These are phyloP conservation scores for Mallotus nudiflorus DNA, from an alignment of 345 rosid genomes.

Conservation along the genomic window DNA sequence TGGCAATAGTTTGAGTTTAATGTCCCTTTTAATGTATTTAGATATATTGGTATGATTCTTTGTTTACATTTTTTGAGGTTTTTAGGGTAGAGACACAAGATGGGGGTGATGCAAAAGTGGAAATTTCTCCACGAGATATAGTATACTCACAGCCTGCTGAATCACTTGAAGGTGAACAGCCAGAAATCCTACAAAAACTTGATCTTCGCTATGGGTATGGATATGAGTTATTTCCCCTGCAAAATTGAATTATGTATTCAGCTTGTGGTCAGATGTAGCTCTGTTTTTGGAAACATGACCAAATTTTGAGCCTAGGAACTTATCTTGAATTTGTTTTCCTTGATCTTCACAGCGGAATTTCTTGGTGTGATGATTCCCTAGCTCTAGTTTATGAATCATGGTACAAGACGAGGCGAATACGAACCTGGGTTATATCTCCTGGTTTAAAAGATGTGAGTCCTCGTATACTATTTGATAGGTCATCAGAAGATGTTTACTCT, in stretches of 20 bases:
- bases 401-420: constrained; percentile 87
- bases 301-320: background rate
- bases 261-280: constrained; percentile 11
- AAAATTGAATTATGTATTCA: background rate
- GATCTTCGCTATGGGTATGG: constrained; percentile 96
- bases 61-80: constrained; percentile 28
- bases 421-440: constrained; percentile 92
- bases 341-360: constrained; percentile 64
- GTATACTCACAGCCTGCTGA: constrained; percentile 75
- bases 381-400: constrained; percentile 95
- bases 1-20: background rate
- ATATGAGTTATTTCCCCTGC: too few relatives aligned
- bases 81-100: constrained; percentile 98
- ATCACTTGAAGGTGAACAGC: constrained; percentile 68
- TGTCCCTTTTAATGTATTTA: background rate
- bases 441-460: constrained; percentile 65
- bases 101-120: constrained; percentile 93
- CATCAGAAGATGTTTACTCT: constrained; percentile 98
- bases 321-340: constrained; percentile 14
- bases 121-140: constrained; percentile 94
- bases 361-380: constrained; percentile 93
- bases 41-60: constrained; percentile 3
- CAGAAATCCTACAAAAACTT: constrained; percentile 81
- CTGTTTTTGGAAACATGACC: constrained; percentile 10
- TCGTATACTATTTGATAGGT: constrained; percentile 85